A percentile compares a stretch with the other conserved stretches of the same genome.
Evolutionary conservation across 306 rosid genomes (phyloP).

Genomic region (Fragaria vesca): DNA sequence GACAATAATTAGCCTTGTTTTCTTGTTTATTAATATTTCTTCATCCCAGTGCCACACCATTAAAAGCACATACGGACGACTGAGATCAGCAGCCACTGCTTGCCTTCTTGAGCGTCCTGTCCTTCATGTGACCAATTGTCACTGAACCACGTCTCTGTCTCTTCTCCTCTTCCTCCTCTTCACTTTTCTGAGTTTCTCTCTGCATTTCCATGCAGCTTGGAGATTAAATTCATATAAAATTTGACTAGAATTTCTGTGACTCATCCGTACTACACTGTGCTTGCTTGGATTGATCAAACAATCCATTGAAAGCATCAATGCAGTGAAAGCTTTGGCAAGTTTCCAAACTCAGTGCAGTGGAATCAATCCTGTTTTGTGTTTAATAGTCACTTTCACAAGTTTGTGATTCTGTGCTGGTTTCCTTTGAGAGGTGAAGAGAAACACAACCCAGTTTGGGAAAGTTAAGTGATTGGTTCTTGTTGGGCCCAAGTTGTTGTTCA

Average conservation of each 20-base stretch:
- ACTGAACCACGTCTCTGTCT: background rate
- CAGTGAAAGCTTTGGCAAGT: background rate
- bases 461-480: conserved; percentile 4
- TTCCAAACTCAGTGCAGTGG: background rate
- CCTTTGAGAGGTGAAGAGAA: background rate
- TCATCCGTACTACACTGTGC: background rate
- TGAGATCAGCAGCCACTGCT: background rate
- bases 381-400: background rate
- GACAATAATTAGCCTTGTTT: conserved; percentile 25
- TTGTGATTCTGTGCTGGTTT: background rate
- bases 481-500: conserved; percentile 17
- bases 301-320: background rate
- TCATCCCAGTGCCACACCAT: conserved; percentile 17
- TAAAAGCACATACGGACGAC: conserved; percentile 14
- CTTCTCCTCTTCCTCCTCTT: background rate
- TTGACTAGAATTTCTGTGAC: background rate
- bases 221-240: background rate
- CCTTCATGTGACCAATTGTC: conserved; percentile 7
- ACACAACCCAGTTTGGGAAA: background rate
- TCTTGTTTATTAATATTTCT: conserved; percentile 22
- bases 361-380: background rate
- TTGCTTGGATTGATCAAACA: background rate
- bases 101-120: background rate
- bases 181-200: background rate
- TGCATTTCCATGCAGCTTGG: conserved; percentile 4